A percentile compares a stretch with the other conserved stretches of the same genome.
Evolutionary conservation across 257 asterid genomes (phyloP).

Genomic region (Perilla frutescens): DNA sequence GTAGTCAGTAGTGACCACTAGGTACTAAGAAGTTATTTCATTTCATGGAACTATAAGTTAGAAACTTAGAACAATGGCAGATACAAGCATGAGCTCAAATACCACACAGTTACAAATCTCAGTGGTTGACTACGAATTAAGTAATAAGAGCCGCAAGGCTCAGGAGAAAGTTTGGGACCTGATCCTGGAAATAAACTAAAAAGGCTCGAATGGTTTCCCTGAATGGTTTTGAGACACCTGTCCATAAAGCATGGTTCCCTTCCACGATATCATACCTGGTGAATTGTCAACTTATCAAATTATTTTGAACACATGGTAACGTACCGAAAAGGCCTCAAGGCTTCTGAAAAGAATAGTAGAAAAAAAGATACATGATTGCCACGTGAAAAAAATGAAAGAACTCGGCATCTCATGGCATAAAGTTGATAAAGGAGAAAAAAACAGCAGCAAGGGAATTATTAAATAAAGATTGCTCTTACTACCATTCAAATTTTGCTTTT

Average conservation of each 20-base stretch:
- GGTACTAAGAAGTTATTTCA: not conserved
- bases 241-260: constrained; percentile 88
- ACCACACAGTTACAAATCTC: not conserved
- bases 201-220: constrained; percentile 97
- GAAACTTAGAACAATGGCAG: not conserved
- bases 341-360: constrained; percentile 18
- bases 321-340: constrained; percentile 27
- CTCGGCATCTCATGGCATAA: not conserved
- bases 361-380: constrained; percentile 17
- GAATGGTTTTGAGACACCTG: constrained; percentile 91
- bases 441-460: constrained; percentile 6
- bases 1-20: not conserved
- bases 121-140: not conserved
- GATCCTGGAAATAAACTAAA: constrained; percentile 92
- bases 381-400: constrained; percentile 2
- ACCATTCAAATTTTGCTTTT: constrained; percentile 88
- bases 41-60: not conserved
- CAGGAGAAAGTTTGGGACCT: constrained; percentile 55
- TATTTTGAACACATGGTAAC: constrained; percentile 28
- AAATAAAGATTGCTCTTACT: constrained; percentile 37
- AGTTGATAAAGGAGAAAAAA: constrained; percentile 7
- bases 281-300: constrained; percentile 41
- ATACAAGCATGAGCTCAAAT: constrained; percentile 1
- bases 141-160: constrained; percentile 8
- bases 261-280: constrained; percentile 92